Evolutionary conservation across 2,329 filamentous ascomycete species (phyloP), one percentile per base, ranked within the genome.

Genomic region (Macrophomina tecta): DNA sequence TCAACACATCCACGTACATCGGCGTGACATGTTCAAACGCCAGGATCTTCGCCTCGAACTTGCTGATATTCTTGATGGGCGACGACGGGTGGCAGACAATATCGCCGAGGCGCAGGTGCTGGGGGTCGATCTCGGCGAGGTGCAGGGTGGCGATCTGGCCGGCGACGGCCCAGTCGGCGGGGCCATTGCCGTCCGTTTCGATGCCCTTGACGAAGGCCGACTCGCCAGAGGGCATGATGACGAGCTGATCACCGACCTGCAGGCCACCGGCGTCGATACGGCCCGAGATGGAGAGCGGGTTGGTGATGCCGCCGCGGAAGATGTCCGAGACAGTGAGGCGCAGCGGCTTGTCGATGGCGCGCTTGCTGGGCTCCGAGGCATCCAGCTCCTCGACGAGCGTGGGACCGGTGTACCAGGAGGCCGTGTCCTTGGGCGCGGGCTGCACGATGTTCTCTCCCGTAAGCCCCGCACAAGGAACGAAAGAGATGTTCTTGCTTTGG

Each of bases 11-110:
- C 9, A 98, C 87, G 30, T 88, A 87, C 87, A 94, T 95, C 0
- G 94, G 94, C 79, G 94, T 90, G 16, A 99, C 80, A 69, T 94
- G 90, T 68, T 97, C 93, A 73, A 98, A 97, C 0, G 94, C 93
- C 66, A 97, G 85, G 11, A 95, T 89, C 78, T 97, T 97, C 68
- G 91, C 88, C 1, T 87, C 92, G 73, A 98, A 94, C 0, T 83
- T 86, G 67, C 90, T 90, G 67, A 92, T 83, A 68, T 90, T 91
- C 32, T 83, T 80, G 40, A 97, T 89, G 0, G 93, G 90, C 1
- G 85, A 80, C 1, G 84, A 83, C 0, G 88, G 84, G 56, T 87
- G 85, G 79, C 93, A 97, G n/a, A 97, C 80, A 18, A 98, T 91
- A 74, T 98, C 94, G 23, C 95, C 95, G 7, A 91, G 72, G 36